Conservation (phyloP, 2,329 filamentous ascomycete species). For the Sclerotinia minor region DNA sequence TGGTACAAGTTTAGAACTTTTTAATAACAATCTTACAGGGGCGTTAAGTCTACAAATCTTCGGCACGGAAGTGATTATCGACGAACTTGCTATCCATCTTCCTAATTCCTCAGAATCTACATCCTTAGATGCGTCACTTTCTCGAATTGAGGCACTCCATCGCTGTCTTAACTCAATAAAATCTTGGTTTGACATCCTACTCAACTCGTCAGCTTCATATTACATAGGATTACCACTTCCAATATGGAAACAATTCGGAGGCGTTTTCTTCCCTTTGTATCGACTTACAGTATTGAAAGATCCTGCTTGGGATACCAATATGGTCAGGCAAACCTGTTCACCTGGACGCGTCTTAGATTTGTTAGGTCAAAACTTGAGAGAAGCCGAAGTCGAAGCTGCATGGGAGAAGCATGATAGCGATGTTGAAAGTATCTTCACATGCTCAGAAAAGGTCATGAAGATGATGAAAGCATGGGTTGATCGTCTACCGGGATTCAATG, state of each 20-base stretch:
- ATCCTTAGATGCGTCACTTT: conserved; percentile 1
- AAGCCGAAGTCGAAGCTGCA: conserved; percentile 1
- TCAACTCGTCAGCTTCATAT: conserved; percentile 4
- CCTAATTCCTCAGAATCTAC: background rate
- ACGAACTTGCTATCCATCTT: conserved; percentile 18
- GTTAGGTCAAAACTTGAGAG: background rate
- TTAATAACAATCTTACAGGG: conserved; percentile 2
- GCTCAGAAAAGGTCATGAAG: conserved; percentile 19
- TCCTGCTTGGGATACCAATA: conserved; percentile 11
- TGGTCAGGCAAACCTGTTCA: conserved; percentile 5
- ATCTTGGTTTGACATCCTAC: conserved; percentile 8
- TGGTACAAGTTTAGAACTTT: background rate
- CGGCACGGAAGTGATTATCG: conserved; percentile 9
- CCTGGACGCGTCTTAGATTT: conserved; percentile 8
- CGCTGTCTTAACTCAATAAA: conserved; percentile 11
- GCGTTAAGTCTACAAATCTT: conserved; percentile 11
- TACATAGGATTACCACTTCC: conserved; percentile 12
- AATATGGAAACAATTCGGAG: conserved; percentile 14
- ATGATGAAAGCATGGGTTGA: conserved; percentile 12
- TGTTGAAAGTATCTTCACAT: conserved; percentile 11
- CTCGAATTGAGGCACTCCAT: conserved; percentile 6
- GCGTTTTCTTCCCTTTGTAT: conserved; percentile 7
- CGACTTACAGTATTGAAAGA: conserved; percentile 12
- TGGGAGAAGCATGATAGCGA: conserved; percentile 1
- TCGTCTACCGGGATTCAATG: conserved; percentile 16